phyloP scores from a whole-genome alignment of 1,139 yeast species.

The Meyerozyma sp. region DNA sequence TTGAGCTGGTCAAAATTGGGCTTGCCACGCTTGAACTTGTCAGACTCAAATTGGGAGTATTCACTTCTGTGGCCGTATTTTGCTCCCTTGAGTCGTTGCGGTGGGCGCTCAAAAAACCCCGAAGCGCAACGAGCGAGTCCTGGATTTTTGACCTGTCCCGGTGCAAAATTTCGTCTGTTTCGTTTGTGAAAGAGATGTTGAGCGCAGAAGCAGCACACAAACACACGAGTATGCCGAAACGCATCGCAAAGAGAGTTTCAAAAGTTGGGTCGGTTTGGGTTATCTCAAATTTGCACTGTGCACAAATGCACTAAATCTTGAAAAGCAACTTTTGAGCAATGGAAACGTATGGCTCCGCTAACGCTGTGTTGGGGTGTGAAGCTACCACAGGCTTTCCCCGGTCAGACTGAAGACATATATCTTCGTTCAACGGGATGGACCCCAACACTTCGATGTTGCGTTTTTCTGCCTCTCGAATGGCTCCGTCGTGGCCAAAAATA shows the following conservation, averaged over 20 bases:
- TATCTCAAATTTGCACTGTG: background rate
- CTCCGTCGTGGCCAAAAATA: slow-evolving; percentile 70
- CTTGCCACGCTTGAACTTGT: too few relatives aligned
- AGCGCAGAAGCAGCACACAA: background rate
- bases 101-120: background rate
- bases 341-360: slow-evolving; percentile 35
- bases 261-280: background rate
- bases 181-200: background rate
- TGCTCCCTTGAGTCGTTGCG: background rate
- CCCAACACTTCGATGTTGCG: slow-evolving; percentile 53
- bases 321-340: slow-evolving; percentile 32
- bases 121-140: background rate
- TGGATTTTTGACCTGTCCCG: background rate
- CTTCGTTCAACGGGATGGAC: slow-evolving; percentile 60
- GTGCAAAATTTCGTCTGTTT: background rate
- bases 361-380: slow-evolving; percentile 29
- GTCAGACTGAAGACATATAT: slow-evolving; percentile 61
- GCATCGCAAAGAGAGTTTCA: background rate
- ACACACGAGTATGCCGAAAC: background rate
- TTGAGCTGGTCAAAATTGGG: too few relatives aligned
- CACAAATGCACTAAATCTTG: slow-evolving; percentile 2
- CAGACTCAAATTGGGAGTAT: too few relatives aligned
- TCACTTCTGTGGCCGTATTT: too few relatives aligned
- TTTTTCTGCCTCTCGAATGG: slow-evolving; percentile 49
- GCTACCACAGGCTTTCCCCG: slow-evolving; percentile 61